Base-by-base conservation (phyloP, 352 stramenopile species). In the Globisporangium emineosum region DNA sequence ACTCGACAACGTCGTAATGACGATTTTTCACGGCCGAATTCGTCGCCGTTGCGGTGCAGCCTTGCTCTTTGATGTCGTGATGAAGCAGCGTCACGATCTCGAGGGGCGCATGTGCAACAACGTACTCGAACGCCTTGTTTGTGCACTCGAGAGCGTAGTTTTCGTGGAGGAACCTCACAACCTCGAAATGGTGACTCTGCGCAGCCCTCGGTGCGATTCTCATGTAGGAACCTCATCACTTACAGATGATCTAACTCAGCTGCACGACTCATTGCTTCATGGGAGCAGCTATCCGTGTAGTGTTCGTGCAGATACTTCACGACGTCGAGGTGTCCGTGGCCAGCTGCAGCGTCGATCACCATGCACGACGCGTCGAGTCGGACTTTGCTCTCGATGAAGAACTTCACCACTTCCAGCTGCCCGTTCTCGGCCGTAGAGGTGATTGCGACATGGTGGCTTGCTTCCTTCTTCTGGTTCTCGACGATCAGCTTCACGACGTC, bases 401-500 rank as follows among this genome's bases (percentile, higher is more conserved):
- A 56, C 50, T 56, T 37, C 15, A 56, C 29, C 6, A 56, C 50
- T n/a, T 56, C 56, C 27, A 53, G 15, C 3, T 27, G 35, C 3
- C 27, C 45, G 1, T 0, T 21, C 4, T 5, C 15, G 10, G 32
- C 40, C 19, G 27, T 27, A 13, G 15, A 27, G 25, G 29, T 12
- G 7, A 62, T 35, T 1, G 25, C 21, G 17, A n/a, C n/a, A n/a
- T 40, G 5, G 15, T 29, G n/a, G 40, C 6, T 42, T 15, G 19
- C 23, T 3, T 60, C 54, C 30, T 30, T n/a, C 13, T 33, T 60
- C 21, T 50, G 50, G 17, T 56, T 56, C 25, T 40, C 54, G 25
- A 53, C 27, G 8, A 62, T 62, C 17, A 62, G 6, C 19, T 40
- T 42, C n/a, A 62, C 25, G 10, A 62, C 9, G 0, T 37, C 40